A percentile compares a stretch with the other conserved stretches of the same genome.
Evolutionary conservation across 352 stramenopile species (phyloP).

Genomic region (Phytopythium mirpurense): DNA sequence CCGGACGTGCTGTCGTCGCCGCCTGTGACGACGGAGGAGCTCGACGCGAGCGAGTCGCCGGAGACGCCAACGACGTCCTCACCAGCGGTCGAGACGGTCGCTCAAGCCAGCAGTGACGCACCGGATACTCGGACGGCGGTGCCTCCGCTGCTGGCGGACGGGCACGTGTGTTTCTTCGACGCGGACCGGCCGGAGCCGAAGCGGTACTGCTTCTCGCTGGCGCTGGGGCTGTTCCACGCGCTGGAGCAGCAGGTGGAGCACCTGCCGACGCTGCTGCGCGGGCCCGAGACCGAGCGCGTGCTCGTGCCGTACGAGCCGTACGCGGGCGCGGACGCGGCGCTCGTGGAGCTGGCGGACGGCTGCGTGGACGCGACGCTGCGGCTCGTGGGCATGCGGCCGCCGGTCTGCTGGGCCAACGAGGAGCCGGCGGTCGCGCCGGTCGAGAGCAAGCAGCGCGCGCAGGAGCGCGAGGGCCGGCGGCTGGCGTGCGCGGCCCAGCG

Average conservation of each 20-base stretch:
- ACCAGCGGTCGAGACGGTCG: neutral
- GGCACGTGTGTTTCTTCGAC: constrained; percentile 68
- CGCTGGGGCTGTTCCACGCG: constrained; percentile 48
- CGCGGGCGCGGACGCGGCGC: constrained; percentile 32
- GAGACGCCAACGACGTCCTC: neutral
- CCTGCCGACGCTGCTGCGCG: constrained; percentile 27
- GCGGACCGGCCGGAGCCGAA: constrained; percentile 43
- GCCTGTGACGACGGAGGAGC: constrained; percentile 5
- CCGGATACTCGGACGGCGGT: neutral
- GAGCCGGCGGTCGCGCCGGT: constrained; percentile 17
- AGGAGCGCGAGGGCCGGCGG: constrained; percentile 50
- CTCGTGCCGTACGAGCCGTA: constrained; percentile 52
- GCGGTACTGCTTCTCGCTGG: constrained; percentile 61
- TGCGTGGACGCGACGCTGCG: constrained; percentile 65
- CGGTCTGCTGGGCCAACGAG: constrained; percentile 43
- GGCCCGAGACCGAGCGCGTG: constrained; percentile 26
- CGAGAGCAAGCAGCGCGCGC: constrained; percentile 20
- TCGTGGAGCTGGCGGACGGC: constrained; percentile 40
- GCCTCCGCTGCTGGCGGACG: constrained; percentile 47
- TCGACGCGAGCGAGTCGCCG: neutral
- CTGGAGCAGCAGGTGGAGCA: constrained; percentile 41
- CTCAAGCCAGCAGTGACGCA: neutral
- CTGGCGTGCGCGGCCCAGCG: constrained; percentile 64
- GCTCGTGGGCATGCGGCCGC: constrained; percentile 31
- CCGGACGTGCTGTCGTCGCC: constrained; percentile 4